Percentiles rank a stretch among this genome's conserved stretches.
These are phyloP conservation scores for Fusarium cyanostomum DNA, from an alignment of 2,329 filamentous ascomycete species.

Conservation along the genomic window DNA sequence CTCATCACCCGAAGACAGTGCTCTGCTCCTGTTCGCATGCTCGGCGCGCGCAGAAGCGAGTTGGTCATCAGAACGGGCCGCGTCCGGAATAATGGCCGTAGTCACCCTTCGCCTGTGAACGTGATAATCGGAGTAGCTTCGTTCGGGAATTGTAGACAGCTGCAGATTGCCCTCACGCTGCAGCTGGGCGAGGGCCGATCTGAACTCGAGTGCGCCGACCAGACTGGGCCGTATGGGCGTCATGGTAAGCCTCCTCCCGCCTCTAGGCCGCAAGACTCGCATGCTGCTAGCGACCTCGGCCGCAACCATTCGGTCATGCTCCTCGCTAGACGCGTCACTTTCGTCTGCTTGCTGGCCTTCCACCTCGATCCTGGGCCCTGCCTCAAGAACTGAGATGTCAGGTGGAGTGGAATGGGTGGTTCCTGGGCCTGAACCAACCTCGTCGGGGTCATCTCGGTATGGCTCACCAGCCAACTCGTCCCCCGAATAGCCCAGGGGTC, in stretches of 20 bases:
- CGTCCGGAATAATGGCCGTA: slow-evolving; percentile 38
- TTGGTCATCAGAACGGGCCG: slow-evolving; percentile 16
- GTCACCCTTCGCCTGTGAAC: slow-evolving; percentile 43
- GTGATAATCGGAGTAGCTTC: slow-evolving; percentile 59
- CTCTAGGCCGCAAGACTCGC: slow-evolving; percentile 78
- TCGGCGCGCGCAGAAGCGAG: slow-evolving; percentile 9
- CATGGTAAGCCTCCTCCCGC: slow-evolving; percentile 75
- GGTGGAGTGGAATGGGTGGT: slow-evolving; percentile 26
- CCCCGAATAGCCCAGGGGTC: slow-evolving; percentile 57
- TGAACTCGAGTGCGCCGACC: slow-evolving; percentile 92
- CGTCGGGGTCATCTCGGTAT: slow-evolving; percentile 70
- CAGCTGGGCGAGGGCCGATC: slow-evolving; percentile 87
- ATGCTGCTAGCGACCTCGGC: slow-evolving; percentile 93
- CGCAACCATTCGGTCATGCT: slow-evolving; percentile 71
- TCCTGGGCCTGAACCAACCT: slow-evolving; percentile 37
- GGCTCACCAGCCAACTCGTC: slow-evolving; percentile 65
- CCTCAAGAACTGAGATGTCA: slow-evolving; percentile 57
- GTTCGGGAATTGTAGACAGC: slow-evolving; percentile 72
- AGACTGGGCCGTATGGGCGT: slow-evolving; percentile 92
- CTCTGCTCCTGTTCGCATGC: slow-evolving; percentile 46
- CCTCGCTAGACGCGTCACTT: slow-evolving; percentile 61
- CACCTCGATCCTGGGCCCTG: slow-evolving; percentile 58
- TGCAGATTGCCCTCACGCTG: slow-evolving; percentile 82
- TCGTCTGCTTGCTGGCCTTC: slow-evolving; percentile 53
- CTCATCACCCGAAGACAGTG: slow-evolving; percentile 58